Percentiles rank a stretch among this genome's conserved stretches.
phyloP scores from a whole-genome alignment of 1,284 basidiomycete genomes.

The Ceratorhiza oryzae-sativae region DNA sequence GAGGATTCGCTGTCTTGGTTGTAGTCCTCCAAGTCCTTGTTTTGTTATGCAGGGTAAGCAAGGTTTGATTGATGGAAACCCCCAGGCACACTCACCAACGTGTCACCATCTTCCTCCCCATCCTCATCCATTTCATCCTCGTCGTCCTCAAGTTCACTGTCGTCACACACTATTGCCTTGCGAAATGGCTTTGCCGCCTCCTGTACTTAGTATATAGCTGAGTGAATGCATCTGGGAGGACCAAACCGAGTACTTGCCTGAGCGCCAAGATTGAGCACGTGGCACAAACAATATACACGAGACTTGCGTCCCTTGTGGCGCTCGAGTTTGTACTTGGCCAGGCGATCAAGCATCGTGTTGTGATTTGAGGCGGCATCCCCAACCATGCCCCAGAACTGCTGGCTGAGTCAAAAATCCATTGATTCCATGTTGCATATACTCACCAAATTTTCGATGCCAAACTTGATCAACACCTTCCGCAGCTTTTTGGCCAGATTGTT shows the following conservation, averaged over 20 bases:
- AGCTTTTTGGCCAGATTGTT: background rate
- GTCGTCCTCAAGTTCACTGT: background rate
- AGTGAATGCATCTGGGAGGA: background rate
- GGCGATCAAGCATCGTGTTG: background rate
- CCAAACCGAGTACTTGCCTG: background rate
- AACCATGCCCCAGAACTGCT: background rate
- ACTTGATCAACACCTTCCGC: background rate
- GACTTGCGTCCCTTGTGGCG: background rate
- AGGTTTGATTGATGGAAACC: background rate
- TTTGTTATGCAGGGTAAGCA: background rate
- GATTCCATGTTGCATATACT: background rate
- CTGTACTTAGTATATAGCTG: background rate
- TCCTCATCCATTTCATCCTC: background rate
- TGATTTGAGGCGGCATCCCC: background rate
- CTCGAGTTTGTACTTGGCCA: background rate
- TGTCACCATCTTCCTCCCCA: background rate
- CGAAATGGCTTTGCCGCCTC: background rate
- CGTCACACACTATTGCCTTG: background rate
- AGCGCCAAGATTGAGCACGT: background rate
- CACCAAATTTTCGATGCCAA: background rate
- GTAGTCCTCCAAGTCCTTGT: background rate
- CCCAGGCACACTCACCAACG: background rate
- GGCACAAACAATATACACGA: background rate
- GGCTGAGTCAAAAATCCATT: background rate
- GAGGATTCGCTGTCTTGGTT: background rate